Conservation (phyloP, 2,329 filamentous ascomycete species). For the Alternaria alternata region DNA sequence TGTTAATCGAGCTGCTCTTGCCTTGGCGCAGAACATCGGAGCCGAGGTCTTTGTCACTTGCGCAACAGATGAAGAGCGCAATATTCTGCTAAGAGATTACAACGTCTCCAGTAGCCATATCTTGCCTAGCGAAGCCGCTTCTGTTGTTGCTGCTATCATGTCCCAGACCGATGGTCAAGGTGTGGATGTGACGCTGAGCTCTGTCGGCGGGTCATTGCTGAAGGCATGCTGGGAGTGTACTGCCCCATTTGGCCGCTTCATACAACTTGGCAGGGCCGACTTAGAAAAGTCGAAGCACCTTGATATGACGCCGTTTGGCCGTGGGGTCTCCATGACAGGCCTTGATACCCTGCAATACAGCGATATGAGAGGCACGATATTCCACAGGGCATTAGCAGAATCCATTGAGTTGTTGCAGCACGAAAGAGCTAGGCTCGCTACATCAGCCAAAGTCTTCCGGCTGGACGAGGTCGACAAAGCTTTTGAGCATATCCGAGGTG, state of each 20-base stretch:
- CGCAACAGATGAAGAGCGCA: not conserved
- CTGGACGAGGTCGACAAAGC: not conserved
- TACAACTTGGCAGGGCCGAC: slow-evolving; percentile 4
- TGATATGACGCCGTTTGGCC: slow-evolving; percentile 6
- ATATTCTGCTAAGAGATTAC: not conserved
- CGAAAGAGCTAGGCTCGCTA: not conserved
- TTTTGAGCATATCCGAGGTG: not conserved
- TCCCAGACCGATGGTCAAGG: not conserved
- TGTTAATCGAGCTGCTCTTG: not conserved
- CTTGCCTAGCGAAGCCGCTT: not conserved
- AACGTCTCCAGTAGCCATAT: not conserved
- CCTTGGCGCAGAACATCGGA: slow-evolving; percentile 1
- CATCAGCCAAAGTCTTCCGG: not conserved
- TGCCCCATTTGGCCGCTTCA: slow-evolving; percentile 4
- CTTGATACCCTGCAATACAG: slow-evolving; percentile 3
- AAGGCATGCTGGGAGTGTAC: slow-evolving; percentile 7
- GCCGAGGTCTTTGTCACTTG: slow-evolving; percentile 1
- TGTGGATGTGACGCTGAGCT: slow-evolving; percentile 2
- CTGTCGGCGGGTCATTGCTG: not conserved
- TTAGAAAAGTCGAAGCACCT: not conserved
- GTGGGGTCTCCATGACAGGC: not conserved
- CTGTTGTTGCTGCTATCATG: not conserved
- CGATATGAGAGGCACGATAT: not conserved
- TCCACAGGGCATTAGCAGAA: not conserved
- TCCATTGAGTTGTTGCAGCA: not conserved